phyloP scores from a whole-genome alignment of 306 rosid species.

The Amphicarpaea edgeworthii region DNA sequence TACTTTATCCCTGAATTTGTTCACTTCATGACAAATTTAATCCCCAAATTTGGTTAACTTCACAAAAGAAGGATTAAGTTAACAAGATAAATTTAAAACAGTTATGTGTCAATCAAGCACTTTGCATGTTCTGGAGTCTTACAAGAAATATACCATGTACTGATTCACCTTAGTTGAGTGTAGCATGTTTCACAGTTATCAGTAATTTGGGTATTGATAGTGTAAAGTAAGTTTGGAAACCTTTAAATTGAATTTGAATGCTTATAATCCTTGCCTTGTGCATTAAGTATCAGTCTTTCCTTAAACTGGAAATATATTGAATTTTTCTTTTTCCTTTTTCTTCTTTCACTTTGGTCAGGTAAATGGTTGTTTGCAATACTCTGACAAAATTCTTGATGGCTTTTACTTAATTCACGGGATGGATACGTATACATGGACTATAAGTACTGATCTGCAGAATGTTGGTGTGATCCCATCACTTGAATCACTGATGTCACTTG shows the following conservation, averaged over 20 bases:
- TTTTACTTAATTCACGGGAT: constrained; percentile 66
- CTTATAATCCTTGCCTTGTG: not conserved
- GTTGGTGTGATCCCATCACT: constrained; percentile 57
- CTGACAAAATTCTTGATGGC: constrained; percentile 59
- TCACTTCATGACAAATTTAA: not conserved
- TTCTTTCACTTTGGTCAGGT: constrained; percentile 52
- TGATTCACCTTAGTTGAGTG: not conserved
- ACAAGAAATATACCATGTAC: not conserved
- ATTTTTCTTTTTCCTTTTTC: not conserved
- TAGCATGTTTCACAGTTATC: not conserved
- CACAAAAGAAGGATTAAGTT: not conserved
- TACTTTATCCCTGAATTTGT: not conserved
- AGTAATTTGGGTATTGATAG: not conserved
- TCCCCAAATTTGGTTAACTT: not conserved
- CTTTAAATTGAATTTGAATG: constrained; percentile 8
- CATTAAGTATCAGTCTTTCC: not conserved
- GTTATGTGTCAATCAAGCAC: not conserved
- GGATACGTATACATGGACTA: constrained; percentile 64
- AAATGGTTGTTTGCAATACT: constrained; percentile 63
- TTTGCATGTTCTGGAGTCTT: not conserved
- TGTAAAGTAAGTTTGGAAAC: not conserved
- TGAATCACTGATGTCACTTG: constrained; percentile 57
- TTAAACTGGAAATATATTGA: constrained; percentile 8
- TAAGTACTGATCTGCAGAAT: constrained; percentile 58
- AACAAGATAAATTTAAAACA: not conserved